Evolutionary conservation across 1,284 basidiomycete genomes (phyloP), one percentile per base, ranked within the genome.

Genomic region (Sporisorium scitamineum): DNA sequence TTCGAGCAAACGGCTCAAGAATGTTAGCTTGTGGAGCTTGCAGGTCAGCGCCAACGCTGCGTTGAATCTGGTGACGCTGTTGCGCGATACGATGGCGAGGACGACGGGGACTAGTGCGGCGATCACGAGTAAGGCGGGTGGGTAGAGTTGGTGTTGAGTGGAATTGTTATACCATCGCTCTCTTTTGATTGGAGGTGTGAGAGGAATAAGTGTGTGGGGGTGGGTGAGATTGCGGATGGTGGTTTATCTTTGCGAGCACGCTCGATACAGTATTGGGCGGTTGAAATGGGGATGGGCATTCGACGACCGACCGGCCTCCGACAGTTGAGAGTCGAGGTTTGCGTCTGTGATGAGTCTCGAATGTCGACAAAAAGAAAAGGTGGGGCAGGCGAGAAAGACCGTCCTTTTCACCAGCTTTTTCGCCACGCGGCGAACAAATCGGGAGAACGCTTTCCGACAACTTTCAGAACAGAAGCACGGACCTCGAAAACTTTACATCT

Each of bases 21-120:
- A 80, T 47, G 83, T 85, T 10, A 81, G 80, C 47, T 39, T 82
- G 10, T 85, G 84, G 84, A 70, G 68, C 13, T 61, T 85, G 44
- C 65, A 79, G 57, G 39, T 80, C 6, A 54, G 72, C 20, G 71
- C 74, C 2, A 76, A 83, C 29, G 75, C 70, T 3, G 74, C 57
- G 29, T 56, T 69, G 55, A 64, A 67, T 37, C 34, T 70, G 34
- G 74, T 77, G n/a, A 77, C 66, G 13, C 24, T 72, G 61, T 52
- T 78, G 45, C 53, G 76, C 26, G 70, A 78, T 59, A 65, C 62
- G 26, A 29, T 71, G 64, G 64, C 63, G n/a, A 63, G 63, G 58
- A 74, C 71, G 18, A 65, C 61, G 22, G 58, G 61, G 9, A 65
- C 53, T 7, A 57, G 44, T 22, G 39, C 26, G 2, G 57, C 53